These are phyloP conservation scores for Agaricus blazei DNA, from an alignment of 768 basidiomycete genomes.

Conservation along the genomic window DNA sequence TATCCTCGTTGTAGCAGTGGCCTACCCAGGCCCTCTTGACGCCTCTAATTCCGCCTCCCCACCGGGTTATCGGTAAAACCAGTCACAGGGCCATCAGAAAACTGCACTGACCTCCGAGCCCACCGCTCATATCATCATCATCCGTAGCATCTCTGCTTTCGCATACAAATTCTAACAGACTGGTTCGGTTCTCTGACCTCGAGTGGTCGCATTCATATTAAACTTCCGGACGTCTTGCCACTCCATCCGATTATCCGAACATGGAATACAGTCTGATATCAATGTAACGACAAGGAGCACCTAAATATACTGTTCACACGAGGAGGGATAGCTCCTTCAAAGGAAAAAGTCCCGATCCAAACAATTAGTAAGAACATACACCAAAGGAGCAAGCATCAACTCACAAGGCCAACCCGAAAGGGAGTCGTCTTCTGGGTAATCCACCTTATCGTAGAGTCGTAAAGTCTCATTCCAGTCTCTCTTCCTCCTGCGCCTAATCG, in stretches of 20 bases:
- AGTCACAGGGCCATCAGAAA: neutral
- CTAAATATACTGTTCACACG: neutral
- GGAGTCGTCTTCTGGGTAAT: conserved; percentile 61
- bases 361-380: neutral
- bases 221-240: neutral
- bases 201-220: neutral
- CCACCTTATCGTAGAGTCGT: conserved; percentile 74
- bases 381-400: neutral
- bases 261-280: neutral
- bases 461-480: conserved; percentile 89
- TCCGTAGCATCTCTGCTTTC: neutral
- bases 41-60: neutral
- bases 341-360: neutral
- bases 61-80: neutral
- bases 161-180: neutral
- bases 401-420: conserved; percentile 4
- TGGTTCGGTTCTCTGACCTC: neutral
- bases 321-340: neutral
- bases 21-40: neutral
- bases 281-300: neutral
- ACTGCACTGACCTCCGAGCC: neutral
- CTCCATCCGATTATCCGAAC: no score
- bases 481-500: conserved; percentile 71
- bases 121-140: neutral
- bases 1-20: neutral